A percentile compares a stretch with the other conserved stretches of the same genome.
phyloP scores from a whole-genome alignment of 2,329 filamentous ascomycete species.

The Trichophyton rubrum region DNA sequence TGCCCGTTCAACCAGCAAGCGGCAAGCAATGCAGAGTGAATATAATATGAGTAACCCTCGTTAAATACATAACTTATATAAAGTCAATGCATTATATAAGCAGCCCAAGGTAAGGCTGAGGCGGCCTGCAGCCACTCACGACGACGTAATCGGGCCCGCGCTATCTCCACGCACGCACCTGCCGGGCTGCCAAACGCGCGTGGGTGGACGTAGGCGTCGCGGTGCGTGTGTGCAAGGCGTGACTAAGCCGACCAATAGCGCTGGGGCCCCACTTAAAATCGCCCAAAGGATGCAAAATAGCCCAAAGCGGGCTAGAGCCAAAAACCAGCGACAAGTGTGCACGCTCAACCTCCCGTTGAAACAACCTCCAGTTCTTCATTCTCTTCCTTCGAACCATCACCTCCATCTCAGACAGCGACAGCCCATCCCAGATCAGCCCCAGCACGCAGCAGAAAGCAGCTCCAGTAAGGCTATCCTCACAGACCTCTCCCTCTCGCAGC shows the following conservation, averaged over 20 bases:
- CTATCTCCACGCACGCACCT: not conserved
- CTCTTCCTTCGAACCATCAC: conserved; percentile 12
- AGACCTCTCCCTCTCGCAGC: not conserved
- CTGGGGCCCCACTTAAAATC: not conserved
- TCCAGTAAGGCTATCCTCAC: not conserved
- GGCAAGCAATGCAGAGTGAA: not conserved
- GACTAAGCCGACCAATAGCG: not conserved
- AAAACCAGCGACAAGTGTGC: conserved; percentile 12
- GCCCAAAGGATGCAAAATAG: conserved; percentile 10
- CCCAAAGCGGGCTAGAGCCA: conserved; percentile 18
- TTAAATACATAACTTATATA: too few species aligned
- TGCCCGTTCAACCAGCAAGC: too few species aligned
- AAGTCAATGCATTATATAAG: not conserved
- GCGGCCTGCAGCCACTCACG: not conserved
- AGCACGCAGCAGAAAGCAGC: not conserved
- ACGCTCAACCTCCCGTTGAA: conserved; percentile 11
- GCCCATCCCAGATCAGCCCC: not conserved
- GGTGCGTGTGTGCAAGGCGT: not conserved
- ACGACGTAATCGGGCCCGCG: not conserved
- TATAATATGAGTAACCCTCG: too few species aligned
- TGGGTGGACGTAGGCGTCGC: not conserved
- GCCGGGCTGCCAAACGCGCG: not conserved
- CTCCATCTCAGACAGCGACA: not conserved
- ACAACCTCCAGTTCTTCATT: conserved; percentile 8
- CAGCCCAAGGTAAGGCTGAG: not conserved